These are phyloP conservation scores for Bruguiera hainesii DNA, from an alignment of 441 rosid species.

Conservation along the genomic window DNA sequence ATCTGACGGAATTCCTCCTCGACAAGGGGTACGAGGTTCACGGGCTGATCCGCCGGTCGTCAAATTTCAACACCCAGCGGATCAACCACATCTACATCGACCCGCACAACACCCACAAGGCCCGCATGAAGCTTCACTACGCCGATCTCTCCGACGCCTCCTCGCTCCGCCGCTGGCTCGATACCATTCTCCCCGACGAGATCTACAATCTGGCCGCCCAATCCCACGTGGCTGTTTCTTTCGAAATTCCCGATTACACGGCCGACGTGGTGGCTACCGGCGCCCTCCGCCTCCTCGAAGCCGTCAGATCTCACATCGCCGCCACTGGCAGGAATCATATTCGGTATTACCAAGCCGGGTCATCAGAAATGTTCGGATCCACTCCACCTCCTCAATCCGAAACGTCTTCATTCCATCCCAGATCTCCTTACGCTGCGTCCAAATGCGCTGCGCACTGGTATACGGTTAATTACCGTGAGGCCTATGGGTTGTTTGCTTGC, in stretches of 20 bases:
- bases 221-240: constrained; percentile 83
- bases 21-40: constrained; percentile 74
- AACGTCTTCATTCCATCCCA: constrained; percentile 65
- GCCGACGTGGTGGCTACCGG: constrained; percentile 87
- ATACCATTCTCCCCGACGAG: constrained; percentile 70
- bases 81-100: constrained; percentile 88
- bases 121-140: constrained; percentile 89
- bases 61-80: constrained; percentile 88
- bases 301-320: constrained; percentile 68
- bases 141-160: constrained; percentile 86
- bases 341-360: constrained; percentile 81
- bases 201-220: constrained; percentile 89
- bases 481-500: constrained; percentile 73
- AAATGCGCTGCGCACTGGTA: constrained; percentile 93
- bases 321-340: constrained; percentile 59
- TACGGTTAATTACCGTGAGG: constrained; percentile 81
- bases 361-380: constrained; percentile 87
- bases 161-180: constrained; percentile 87
- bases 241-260: constrained; percentile 83
- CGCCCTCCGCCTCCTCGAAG: constrained; percentile 77
- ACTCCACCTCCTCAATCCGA: constrained; percentile 79
- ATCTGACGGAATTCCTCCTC: constrained; percentile 78
- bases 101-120: constrained; percentile 77
- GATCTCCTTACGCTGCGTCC: constrained; percentile 82
- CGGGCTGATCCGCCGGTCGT: constrained; percentile 81